Base-by-base conservation (phyloP, 345 rosid species). In the Euphorbia peplus region DNA sequence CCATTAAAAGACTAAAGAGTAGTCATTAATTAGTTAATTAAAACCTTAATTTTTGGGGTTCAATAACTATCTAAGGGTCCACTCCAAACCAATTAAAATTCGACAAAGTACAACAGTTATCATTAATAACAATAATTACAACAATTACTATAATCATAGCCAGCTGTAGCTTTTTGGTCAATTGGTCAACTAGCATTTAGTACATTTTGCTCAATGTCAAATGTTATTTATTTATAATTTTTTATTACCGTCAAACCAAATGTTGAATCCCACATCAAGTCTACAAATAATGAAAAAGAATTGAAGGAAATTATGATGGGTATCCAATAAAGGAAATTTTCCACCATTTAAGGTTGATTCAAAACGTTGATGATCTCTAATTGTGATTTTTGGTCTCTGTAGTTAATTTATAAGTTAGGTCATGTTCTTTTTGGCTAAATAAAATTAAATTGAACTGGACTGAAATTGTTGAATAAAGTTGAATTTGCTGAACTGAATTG, bases 151-250 rank as follows among this genome's bases (percentile, higher is more conserved):
- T n/a, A 52, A 32, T 15, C 12, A 44, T 5, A 6, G 59, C 61
- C 67, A 42, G 61, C 70, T 76, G 42, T 68, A 22, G 41, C 52
- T 48, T 12, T 68, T 65, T 13, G 60, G 64, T 67, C 59, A 42
- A 32, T 28, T 66, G 30, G 75, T 73, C 78, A 73, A 70, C 81
- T 35, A 35, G 24, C 58, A 69, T 35, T 64, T 65, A 76, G 51
- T 72, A 19, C 56, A 26, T 37, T 73, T 60, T 60, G 64, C 10
- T 60, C 16, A 61, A 61, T 61, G 48, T 61, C 30, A 39, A 61
- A 60, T 37, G 3, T 39, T 1, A 1, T 1, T 4, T 30, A 32
- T 11, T 3, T 41, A 29, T 22, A 39, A 11, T 61, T 39, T 1
- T 63, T 63, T 24, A 63, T 44, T 63, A 63, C 53, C 66, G 66